These are phyloP conservation scores for Silene latifolia DNA, from an alignment of 148 eudicot genomes.

Conservation along the genomic window DNA sequence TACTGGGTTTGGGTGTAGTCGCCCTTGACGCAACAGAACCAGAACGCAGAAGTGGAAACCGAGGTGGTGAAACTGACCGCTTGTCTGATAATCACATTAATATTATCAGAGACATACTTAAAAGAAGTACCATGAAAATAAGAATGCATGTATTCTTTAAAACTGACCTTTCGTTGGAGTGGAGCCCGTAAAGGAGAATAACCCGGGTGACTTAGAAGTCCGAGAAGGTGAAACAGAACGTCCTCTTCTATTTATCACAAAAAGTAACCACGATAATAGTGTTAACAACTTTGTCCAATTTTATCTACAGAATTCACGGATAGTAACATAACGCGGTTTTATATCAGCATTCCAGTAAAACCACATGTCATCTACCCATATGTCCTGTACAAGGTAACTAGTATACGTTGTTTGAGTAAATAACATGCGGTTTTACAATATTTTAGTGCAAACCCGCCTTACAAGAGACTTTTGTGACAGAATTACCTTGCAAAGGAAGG, in stretches of 20 bases:
- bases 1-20: constrained; percentile 39
- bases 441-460: no score
- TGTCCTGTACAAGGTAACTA: neutral
- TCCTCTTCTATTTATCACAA: constrained; percentile 45
- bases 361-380: no score
- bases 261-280: neutral
- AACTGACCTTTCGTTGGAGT: constrained; percentile 54
- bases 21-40: constrained; percentile 75
- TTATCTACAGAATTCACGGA: no score
- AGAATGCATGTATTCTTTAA: neutral
- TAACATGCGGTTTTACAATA: neutral
- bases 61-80: constrained; percentile 74
- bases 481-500: constrained; percentile 49
- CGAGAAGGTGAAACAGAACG: constrained; percentile 67
- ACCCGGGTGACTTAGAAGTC: constrained; percentile 43
- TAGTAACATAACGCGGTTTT: no score
- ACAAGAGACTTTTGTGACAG: neutral
- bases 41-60: constrained; percentile 67
- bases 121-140: neutral
- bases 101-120: neutral
- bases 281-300: neutral
- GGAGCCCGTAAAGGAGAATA: constrained; percentile 44
- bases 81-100: constrained; percentile 36
- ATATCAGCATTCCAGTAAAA: no score
- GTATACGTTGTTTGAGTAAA: no score